Evolutionary conservation across 176 grass and related monocot genomes (phyloP), one percentile per base, ranked within the genome.

Genomic region (Dendrocalamus sinicus): DNA sequence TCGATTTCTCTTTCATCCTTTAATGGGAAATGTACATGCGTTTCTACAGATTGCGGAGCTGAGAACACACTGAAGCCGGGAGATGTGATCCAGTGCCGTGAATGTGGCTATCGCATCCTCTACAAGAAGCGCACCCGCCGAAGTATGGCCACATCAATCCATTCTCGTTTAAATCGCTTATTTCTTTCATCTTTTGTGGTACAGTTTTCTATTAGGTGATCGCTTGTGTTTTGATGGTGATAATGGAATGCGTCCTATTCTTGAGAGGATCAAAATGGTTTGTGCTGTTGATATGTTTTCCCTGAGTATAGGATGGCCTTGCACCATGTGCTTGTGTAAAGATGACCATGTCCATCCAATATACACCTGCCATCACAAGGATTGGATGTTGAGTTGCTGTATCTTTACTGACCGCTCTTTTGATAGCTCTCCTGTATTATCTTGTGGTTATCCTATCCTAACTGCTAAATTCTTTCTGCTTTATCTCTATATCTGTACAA

Each of bases 61-160:
- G 73, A 90, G 84, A 90, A 86, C 84, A 90, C 89, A 0, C 79
- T 86, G n/a, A 86, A 90, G 84, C 50, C 89, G 0, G 84, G 79
- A 78, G 84, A 90, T 70, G 84, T 86, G 19, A 90, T 90, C 84
- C 84, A 83, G 89, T 90, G 84, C 39, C 79, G 89, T 57, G 89
- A 90, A 53, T 90, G 84, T 8, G 89, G 89, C 39, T 90, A 90
- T 65, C 89, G 89, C 84, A 90, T 90, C 84, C 73, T 90, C 47
- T 90, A 90, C 67, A 90, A 86, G 89, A 90, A 90, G 73, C 79
- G 89, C 44, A 90, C 89, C 28, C 84, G 66, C 37, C 55, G 83
- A 24, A 90, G 88, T 90, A 90, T 2, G 79, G 41, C 7, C 10
- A 9, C 13, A 20, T 55, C 9, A 26, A 44, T 73, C 45, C 24